These are phyloP conservation scores for Angomonas deanei DNA, from an alignment of 208 protist genomes.

Conservation along the genomic window DNA sequence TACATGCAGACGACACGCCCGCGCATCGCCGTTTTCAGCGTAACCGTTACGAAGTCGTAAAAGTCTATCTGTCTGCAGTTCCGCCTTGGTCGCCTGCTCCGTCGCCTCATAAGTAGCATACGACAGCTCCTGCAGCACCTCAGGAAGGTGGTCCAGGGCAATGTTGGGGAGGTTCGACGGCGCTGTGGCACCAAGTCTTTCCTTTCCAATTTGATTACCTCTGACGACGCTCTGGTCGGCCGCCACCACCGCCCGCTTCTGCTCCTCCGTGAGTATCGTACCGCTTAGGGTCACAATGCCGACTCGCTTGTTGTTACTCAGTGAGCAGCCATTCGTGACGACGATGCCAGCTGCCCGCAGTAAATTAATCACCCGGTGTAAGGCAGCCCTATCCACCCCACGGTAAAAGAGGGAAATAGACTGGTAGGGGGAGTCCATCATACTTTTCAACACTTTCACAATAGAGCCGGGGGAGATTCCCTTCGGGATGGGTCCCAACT, in stretches of 20 bases:
- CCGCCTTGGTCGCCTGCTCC: not conserved
- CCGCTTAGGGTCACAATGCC: conserved; percentile 51
- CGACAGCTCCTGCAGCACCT: no score
- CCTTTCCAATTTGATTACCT: no score
- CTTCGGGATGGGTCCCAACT: conserved; percentile 20
- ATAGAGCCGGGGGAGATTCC: conserved; percentile 54
- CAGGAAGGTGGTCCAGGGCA: not conserved
- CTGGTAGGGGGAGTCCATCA: conserved; percentile 43
- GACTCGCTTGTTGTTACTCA: conserved; percentile 25
- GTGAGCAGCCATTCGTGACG: conserved; percentile 43
- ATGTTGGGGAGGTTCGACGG: no score
- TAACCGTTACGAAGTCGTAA: conserved; percentile 76
- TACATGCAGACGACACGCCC: conserved; percentile 62
- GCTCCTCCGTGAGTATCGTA: conserved; percentile 19
- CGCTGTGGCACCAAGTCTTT: no score
- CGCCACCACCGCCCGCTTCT: conserved; percentile 15
- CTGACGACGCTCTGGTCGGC: not conserved
- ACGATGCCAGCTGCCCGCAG: conserved; percentile 32
- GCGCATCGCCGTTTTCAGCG: conserved; percentile 25
- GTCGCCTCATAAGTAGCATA: not conserved
- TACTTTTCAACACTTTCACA: conserved; percentile 42
- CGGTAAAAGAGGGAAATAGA: conserved; percentile 35
- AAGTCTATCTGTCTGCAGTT: conserved; percentile 25
- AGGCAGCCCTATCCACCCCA: conserved; percentile 32
- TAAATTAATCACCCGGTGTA: conserved; percentile 56